phyloP scores from a whole-genome alignment of 805 yeast genomes.

The Blastobotrys peoriensis region DNA sequence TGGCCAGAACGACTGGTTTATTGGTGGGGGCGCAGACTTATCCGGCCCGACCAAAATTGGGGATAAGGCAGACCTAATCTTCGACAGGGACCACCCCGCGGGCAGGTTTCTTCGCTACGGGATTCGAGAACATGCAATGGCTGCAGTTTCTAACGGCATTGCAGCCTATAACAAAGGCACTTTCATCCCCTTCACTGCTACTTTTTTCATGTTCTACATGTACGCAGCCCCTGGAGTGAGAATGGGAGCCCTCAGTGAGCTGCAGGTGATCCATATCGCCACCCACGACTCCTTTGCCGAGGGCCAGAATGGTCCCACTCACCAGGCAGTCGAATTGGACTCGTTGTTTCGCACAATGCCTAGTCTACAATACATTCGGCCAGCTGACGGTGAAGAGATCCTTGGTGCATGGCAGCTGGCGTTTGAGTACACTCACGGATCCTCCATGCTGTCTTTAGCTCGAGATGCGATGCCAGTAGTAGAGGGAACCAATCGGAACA shows the following conservation, averaged over 20 bases:
- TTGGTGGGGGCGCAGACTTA: slow-evolving; percentile 36
- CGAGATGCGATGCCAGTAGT: slow-evolving; percentile 62
- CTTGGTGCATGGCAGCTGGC: slow-evolving; percentile 53
- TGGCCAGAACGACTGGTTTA: slow-evolving; percentile 23
- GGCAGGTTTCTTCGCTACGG: slow-evolving; percentile 88
- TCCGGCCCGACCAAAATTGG: slow-evolving; percentile 66
- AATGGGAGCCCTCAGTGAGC: slow-evolving; percentile 40
- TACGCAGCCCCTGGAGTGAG: slow-evolving; percentile 45
- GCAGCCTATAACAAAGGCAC: slow-evolving; percentile 34
- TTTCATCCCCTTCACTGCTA: slow-evolving; percentile 36
- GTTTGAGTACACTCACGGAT: slow-evolving; percentile 50
- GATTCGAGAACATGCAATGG: slow-evolving; percentile 98
- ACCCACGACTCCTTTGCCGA: slow-evolving; percentile 52
- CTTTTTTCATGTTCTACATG: slow-evolving; percentile 26
- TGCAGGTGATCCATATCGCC: slow-evolving; percentile 43
- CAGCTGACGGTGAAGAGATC: slow-evolving; percentile 45
- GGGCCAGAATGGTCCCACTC: slow-evolving; percentile 54
- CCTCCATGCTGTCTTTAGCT: slow-evolving; percentile 63
- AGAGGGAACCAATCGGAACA: slow-evolving; percentile 6
- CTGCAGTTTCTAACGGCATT: slow-evolving; percentile 90
- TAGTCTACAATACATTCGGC: slow-evolving; percentile 42
- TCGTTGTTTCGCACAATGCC: slow-evolving; percentile 47
- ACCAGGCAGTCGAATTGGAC: slow-evolving; percentile 46
- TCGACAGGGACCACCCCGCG: slow-evolving; percentile 35
- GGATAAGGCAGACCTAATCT: slow-evolving; percentile 74